Percentiles rank a stretch among this genome's conserved stretches.
phyloP scores from a whole-genome alignment of 306 rosid species.

The Begonia masoniana region DNA sequence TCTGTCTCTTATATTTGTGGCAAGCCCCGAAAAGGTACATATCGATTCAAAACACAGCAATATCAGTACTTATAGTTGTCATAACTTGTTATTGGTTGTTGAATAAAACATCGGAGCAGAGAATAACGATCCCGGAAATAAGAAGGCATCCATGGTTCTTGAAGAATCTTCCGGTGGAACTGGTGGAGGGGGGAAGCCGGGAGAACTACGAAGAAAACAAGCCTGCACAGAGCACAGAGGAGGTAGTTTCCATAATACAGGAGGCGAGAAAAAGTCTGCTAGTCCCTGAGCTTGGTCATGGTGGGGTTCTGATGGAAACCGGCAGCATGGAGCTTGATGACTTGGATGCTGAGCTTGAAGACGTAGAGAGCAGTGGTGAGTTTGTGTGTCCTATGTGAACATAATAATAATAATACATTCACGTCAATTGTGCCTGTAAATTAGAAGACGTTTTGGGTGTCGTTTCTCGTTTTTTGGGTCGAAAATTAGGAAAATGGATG shows the following conservation, averaged over 20 bases:
- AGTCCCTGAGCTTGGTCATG: constrained; percentile 17
- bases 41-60: not conserved
- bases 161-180: constrained; percentile 55
- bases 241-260: constrained; percentile 49
- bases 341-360: constrained; percentile 50
- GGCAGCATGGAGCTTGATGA: constrained; percentile 74
- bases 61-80: not conserved
- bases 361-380: constrained; percentile 47
- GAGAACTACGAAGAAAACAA: constrained; percentile 39
- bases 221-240: constrained; percentile 54
- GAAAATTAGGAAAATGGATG: too few relatives aligned
- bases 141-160: constrained; percentile 70
- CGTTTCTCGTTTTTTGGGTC: too few relatives aligned
- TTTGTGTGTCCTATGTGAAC: constrained; percentile 39
- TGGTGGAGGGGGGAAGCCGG: constrained; percentile 65
- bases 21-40: not conserved
- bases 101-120: constrained; percentile 23
- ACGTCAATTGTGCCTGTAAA: too few relatives aligned
- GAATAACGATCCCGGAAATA: constrained; percentile 57
- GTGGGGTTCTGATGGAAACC: constrained; percentile 16
- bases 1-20: not conserved
- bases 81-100: not conserved
- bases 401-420: too few relatives aligned
- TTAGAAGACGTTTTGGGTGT: too few relatives aligned
- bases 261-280: constrained; percentile 44